Conservation (phyloP, 1,139 yeast species). For the Ogataea hybrid region DNA sequence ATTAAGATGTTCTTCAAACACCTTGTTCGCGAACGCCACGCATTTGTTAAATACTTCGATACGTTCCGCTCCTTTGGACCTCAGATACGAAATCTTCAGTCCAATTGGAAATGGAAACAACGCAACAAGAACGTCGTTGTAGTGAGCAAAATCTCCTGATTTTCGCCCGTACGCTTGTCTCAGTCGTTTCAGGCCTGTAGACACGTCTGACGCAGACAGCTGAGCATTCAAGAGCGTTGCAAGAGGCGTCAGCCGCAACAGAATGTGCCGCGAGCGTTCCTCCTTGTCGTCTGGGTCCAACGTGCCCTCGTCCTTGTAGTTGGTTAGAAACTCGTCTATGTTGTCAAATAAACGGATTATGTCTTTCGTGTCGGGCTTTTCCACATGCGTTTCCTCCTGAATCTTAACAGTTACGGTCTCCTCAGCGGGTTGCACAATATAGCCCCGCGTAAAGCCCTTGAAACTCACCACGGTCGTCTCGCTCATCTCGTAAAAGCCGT, state of each 20-base stretch:
- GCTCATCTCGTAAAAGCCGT: conserved; percentile 47
- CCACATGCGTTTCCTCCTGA: not conserved
- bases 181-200: conserved; percentile 27
- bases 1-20: no score
- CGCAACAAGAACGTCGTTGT: conserved; percentile 53
- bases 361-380: not conserved
- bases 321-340: conserved; percentile 43
- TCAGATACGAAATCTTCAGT: conserved; percentile 45
- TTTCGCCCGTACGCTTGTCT: conserved; percentile 34
- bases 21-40: no score
- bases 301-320: conserved; percentile 36
- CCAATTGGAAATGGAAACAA: conserved; percentile 56
- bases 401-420: conserved; percentile 22
- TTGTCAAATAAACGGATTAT: conserved; percentile 35
- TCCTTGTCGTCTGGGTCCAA: conserved; percentile 6
- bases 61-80: conserved; percentile 38
- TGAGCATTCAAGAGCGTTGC: conserved; percentile 58
- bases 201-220: conserved; percentile 22
- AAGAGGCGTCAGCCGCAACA: conserved; percentile 57
- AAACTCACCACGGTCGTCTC: conserved; percentile 47
- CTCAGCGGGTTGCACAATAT: conserved; percentile 33
- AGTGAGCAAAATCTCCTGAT: conserved; percentile 13
- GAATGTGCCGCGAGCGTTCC: conserved; percentile 32
- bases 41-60: conserved; percentile 42
- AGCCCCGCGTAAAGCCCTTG: conserved; percentile 54